Base-by-base conservation (phyloP, 306 rosid genomes). In the Gastrolobium villosum region DNA sequence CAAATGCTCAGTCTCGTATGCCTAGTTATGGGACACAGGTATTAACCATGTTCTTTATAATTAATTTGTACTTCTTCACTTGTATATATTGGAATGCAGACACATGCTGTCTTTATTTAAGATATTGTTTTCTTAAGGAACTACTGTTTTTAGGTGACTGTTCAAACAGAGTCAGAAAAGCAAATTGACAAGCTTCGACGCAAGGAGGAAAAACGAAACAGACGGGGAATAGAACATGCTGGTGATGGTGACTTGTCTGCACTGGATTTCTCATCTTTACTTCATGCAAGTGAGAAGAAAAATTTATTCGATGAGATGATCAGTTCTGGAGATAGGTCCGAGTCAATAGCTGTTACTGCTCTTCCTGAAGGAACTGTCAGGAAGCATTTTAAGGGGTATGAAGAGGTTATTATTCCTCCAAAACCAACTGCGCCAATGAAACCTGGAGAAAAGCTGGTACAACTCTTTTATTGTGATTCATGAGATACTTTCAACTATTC, bases 11-110 rank as follows among this genome's bases (percentile, higher is more conserved):
- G 88, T 81, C 87, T 70, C 91, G 98, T 48, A 95, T 89, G 97
- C 99, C 99, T 56, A 95, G 99, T 83, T 95, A 92, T 78, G 99
- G 95, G 52, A 95, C 94, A 40, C 99, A 94, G 97, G 97, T 94
- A 83, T 75, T 65, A 32, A 36, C 32, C 72, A 26, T 69, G 34
- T 67, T 79, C 72, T 36, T 45, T 60, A 65, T 44, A 31, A 37
- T 79, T 65, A 48, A 37, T 65, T 13, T 83, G 15, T 49, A 43
- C 15, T 76, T 79, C 14, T 48, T 76, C 77, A 49, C 67, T 41
- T 64, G 52, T 43, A 60, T 70, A 31, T 57, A 14, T 41, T 52
- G 65, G 76, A 49, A 75, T 70, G 11, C 57, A 5, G 30, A 49
- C 69, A 57, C 9, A 36, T 65, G 43, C 40, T 20, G 28, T 80